Base-by-base conservation (phyloP, 208 protist species). In the Trypanosoma congolense region DNA sequence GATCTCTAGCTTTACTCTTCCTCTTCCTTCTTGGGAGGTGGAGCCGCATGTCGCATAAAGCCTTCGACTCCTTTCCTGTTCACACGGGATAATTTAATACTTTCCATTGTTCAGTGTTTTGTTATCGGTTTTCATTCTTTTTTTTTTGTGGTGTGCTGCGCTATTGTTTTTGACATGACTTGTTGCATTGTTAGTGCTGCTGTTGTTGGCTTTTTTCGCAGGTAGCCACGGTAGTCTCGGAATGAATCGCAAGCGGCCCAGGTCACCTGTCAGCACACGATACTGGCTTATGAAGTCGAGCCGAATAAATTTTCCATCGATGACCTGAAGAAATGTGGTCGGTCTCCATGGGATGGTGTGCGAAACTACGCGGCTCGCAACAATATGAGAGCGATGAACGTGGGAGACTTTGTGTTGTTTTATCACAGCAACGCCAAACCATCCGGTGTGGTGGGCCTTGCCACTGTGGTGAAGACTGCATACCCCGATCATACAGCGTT, bases 271-370 rank as follows among this genome's bases (percentile, higher is more conserved):
- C 19, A 58, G 59, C 10, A 44, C 75, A 26, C 62, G 72, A 54
- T 86, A 77, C 59, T 93, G 81, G 80, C 56, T 90, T 26, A 87
- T 93, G 83, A 93, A 93, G 51, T 90, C 16, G 87, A 93, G 61
- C 83, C 83, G 1, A 33, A 87, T 45, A 85, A 81, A 50, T 93
- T 90, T 41, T 89, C 80, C 4, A 90, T 90, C 45, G 83, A 87
- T 49, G 61, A 93, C 29, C 64, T 94, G 2, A 61, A 70, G 19
- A 58, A 60, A 22, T 70, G 77, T 51, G 56, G 18, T 9, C 45
- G 47, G 9, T 83, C 80, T 1, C 73, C 81, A 10, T 94, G 87
- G 87, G 87, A 94, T 47, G 87, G 87, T 2, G 84, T 94, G 46
- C 75, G 87, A 21, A 94, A 92, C 60, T 90, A 90, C 61, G 78